Evolutionary conservation across 2,329 filamentous ascomycete species (phyloP), one percentile per base, ranked within the genome.

Genomic region (Ascochyta clinopodiicola): DNA sequence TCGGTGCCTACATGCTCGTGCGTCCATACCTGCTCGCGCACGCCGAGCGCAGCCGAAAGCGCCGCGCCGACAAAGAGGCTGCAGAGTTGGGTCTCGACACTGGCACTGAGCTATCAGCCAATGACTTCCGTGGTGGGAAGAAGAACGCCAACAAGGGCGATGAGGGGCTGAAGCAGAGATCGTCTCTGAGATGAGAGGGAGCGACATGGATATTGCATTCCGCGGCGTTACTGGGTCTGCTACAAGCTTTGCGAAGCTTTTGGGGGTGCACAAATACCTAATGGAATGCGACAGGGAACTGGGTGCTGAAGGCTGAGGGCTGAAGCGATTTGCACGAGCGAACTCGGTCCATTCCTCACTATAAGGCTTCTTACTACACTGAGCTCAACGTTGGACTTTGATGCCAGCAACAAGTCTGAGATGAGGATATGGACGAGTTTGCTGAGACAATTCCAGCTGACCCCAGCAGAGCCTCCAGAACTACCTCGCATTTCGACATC

Each of bases 141-240:
- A 60, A 51, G 42, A 53, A 59, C 80, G 84, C 77, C 75, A 77
- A 67, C 75, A 84, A 64, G 79, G 82, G 62, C 81, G 85, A 66
- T 86, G 88, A 64, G 82, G 90, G 62, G 86, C 88, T 57, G 88
- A 91, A 73, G 88, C 89, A 77, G 88, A 92, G 72, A 88, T 93
- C 64, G 84, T 86, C 50, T 22, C 25, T 51, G 39, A 48, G 51
- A 48, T 47, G 48, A 51, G 36, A 38, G 46, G 43, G 13, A n/a
- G 38, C 31, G 8, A 40, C 36, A 60, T 17, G 44, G 44, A 35
- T 13, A 44, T 51, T 40, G 46, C 49, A 58, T 56, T 53, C 56
- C 50, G 45, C 43, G 53, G 53, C 56, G 53, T 59, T 57, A 49
- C 50, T 57, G 51, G 52, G 32, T 50, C 39, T 49, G 43, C 32